Base-by-base conservation (phyloP, 441 rosid species). In the Pelargonium citronellum region DNA sequence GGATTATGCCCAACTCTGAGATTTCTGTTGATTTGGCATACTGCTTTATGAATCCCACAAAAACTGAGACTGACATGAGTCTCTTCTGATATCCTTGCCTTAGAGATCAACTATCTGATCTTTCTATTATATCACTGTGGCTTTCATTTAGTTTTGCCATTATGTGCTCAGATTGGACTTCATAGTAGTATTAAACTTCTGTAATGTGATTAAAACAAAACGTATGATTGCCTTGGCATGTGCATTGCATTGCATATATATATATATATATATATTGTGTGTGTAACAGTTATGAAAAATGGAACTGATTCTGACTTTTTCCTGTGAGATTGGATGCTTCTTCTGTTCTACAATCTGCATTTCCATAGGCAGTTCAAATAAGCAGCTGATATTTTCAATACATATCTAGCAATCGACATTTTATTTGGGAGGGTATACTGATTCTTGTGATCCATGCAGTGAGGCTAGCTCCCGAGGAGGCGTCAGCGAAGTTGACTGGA, bases 381-480 rank as follows among this genome's bases (percentile, higher is more conserved):
- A 13, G 57, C 5, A 1, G 57, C 57, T 49, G 57, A 11, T 49
- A 30, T 49, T n/a, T 11, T 49, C 57, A 49, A 49, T 49, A 7
- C 57, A 11, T 49, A 49, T 13, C 5, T 13, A 49, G 57, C 13
- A 49, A 11, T 49, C n/a, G 4, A 49, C 15, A 13, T 49, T 49
- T 13, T 46, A 12, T 46, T 12, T 30, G 37, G 37, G 37, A 46
- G 0, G 11, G 11, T 8, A 12, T 46, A 46, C 51, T 46, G 51
- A 46, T 8, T 7, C 60, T 15, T 67, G 66, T 73, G 69, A 17
- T 67, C 61, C 70, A 12, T 87, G 84, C 85, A 91, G 96, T 91
- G 88, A 89, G 98, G 82, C 96, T 88, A 79, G 87, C 96, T 67
- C 90, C 97, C 0, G 97, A 91, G 86, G 97, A 91, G 81, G 84